These are phyloP conservation scores for Trypanosoma caninum DNA, from an alignment of 208 protist species.

Conservation along the genomic window DNA sequence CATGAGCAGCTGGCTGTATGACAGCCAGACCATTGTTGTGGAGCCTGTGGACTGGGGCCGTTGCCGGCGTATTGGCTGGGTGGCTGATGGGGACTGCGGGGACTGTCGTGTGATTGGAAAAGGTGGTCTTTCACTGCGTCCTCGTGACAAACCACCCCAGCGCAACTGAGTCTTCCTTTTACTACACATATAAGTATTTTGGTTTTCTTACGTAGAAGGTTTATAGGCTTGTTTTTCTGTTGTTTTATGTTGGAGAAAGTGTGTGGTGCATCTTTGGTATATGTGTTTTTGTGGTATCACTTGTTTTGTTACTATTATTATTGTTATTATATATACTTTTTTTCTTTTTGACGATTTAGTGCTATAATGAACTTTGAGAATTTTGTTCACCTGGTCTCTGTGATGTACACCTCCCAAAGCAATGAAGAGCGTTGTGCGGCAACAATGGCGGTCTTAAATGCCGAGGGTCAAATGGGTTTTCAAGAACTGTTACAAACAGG, in stretches of 20 bases:
- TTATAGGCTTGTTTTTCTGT: not conserved
- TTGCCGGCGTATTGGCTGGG: slow-evolving; percentile 60
- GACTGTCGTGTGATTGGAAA: slow-evolving; percentile 41
- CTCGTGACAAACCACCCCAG: not conserved
- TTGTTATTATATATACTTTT: slow-evolving; percentile 1
- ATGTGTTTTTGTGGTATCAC: slow-evolving; percentile 1
- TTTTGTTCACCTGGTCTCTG: slow-evolving; percentile 31
- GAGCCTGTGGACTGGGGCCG: slow-evolving; percentile 58
- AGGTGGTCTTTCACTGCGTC: slow-evolving; percentile 24
- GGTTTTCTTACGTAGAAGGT: not conserved
- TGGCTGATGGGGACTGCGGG: slow-evolving; percentile 15
- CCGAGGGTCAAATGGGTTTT: slow-evolving; percentile 44
- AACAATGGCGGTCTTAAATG: slow-evolving; percentile 43
- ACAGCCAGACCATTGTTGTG: slow-evolving; percentile 63
- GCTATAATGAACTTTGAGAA: slow-evolving; percentile 22
- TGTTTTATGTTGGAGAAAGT: not conserved
- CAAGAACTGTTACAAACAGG: slow-evolving; percentile 40
- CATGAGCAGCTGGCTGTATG: slow-evolving; percentile 58
- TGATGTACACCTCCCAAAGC: slow-evolving; percentile 36
- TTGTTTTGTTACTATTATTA: slow-evolving; percentile 10
- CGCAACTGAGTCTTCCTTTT: not conserved
- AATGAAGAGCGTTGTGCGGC: slow-evolving; percentile 38
- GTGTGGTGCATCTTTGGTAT: no score
- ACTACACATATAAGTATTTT: not conserved
- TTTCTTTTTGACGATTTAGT: not conserved